Evolutionary conservation across 2,329 filamentous ascomycete species (phyloP), one percentile per base, ranked within the genome.

Genomic region (Phialemoniopsis sp.): DNA sequence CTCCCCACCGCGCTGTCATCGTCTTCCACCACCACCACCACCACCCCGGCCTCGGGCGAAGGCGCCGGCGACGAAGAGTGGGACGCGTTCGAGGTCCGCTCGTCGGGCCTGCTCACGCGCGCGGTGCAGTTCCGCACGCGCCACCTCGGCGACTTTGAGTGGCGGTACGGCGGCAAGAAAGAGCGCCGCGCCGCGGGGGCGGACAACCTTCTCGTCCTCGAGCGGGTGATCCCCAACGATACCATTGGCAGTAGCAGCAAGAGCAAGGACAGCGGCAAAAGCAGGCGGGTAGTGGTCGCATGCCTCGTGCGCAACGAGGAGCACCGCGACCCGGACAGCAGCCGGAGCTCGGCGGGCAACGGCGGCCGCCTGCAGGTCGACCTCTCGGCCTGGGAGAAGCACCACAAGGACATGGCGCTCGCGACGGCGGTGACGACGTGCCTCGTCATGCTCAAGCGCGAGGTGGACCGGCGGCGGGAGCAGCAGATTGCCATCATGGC

Each of bases 361-460:
- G 73, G 73, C 2, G 73, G 73, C 0, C 56, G 68, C 30, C 49
- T 77, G 46, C 57, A 64, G 54, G 44, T 72, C 41, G 70, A 72
- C 42, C 44, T 70, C 45, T 29, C 35, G 52, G 47, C 46, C 8
- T 51, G 37, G 21, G 48, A 48, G 13, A 51, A 51, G 18, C 48
- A 45, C 38, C 54, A 60, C 29, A 42, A 49, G 16, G 57, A 74
- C 49, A 55, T 73, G 42, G 61, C 60, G 13, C 64, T 76, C 49
- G 60, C 67, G n/a, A 45, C 82, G 15, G 64, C 74, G 9, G 66
- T 82, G 14, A 68, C 71, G 32, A 80, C 73, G 13, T 78, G 72
- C 42, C 48, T 84, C 40, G 57, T 72, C 13, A 80, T 85, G 78
- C 54, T 84, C 48, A 83, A 84, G 70, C 78, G 74, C 57, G 81